These are phyloP conservation scores for Kwoniella pini DNA, from an alignment of 768 basidiomycete species.

Conservation along the genomic window DNA sequence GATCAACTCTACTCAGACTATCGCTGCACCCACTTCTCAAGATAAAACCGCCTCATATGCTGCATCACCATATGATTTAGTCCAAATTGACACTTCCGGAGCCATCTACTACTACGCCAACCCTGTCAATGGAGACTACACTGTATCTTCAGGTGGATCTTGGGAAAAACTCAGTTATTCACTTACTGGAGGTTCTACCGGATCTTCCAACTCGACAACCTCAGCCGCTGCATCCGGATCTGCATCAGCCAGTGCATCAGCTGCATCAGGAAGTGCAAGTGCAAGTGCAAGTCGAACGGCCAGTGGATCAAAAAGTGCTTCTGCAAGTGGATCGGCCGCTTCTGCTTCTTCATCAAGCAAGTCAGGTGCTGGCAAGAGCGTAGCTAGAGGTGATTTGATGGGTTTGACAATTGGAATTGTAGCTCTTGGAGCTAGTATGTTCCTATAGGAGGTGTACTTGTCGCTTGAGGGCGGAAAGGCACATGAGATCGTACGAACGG, in stretches of 20 bases:
- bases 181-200: slow-evolving; percentile 33
- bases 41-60: slow-evolving; percentile 51
- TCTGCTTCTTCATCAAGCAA: slow-evolving; percentile 1
- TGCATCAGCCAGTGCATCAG: slow-evolving; percentile 17
- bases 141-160: slow-evolving; percentile 37
- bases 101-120: slow-evolving; percentile 51
- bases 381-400: slow-evolving; percentile 16
- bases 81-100: slow-evolving; percentile 49
- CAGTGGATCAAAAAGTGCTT: slow-evolving; percentile 8
- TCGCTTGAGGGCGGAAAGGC: too few species aligned
- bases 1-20: slow-evolving; percentile 55
- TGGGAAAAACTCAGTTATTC: slow-evolving; percentile 54
- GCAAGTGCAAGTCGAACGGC: slow-evolving; percentile 6
- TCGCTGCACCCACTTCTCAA: slow-evolving; percentile 48
- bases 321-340: not conserved
- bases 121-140: slow-evolving; percentile 40
- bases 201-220: slow-evolving; percentile 12
- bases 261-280: slow-evolving; percentile 14
- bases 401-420: slow-evolving; percentile 24
- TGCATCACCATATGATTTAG: slow-evolving; percentile 47
- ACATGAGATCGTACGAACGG: too few species aligned
- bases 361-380: slow-evolving; percentile 5
- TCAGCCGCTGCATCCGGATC: slow-evolving; percentile 17
- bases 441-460: slow-evolving; percentile 9
- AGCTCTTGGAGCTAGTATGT: slow-evolving; percentile 25